Base-by-base conservation (phyloP, 352 stramenopile species). In the Pseudoperonospora humuli region DNA sequence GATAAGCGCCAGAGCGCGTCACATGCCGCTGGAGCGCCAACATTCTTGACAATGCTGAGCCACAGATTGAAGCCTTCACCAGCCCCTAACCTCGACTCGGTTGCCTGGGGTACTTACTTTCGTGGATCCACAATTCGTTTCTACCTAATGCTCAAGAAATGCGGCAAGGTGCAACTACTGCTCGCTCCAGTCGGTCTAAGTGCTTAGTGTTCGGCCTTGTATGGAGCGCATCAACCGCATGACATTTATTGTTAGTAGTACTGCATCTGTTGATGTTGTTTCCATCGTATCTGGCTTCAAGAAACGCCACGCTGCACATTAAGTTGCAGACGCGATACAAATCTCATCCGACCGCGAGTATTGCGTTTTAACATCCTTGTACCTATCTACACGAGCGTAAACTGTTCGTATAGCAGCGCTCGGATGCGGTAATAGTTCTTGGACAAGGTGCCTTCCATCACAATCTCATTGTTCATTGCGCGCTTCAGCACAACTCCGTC, bases 391-490 rank as follows among this genome's bases (percentile, higher is more conserved):
- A 94, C 70, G n/a, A 94, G 52, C 15, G 80, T 94, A 53, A 91
- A 94, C 49, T 94, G 80, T 46, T 90, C 75, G 52, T 94, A 93
- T 10, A 94, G 58, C 41, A 94, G 63, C 42, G 84, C 64, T 37
- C 83, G 76, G 45, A 94, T 91, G 45, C 79, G 75, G 54, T 89
- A 94, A 61, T 93, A 94, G 60, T 80, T 92, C 53, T 61, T 76
- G 19, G 75, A 90, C 28, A 94, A 70, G 37, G 75, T 59, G 24
- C 83, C 83, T 59, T 94, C 83, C 29, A 94, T 74, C 42, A 94
- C 64, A 47, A 94, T 82, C 54, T 93, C 80, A 45, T 94, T 93
- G 63, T 92, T 90, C 55, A 83, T 52, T 1, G 79, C 75, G 6
- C 80, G 76, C 61, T 86, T 91, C 45, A 93, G 78, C 45, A 90